Evolutionary conservation across 1,284 basidiomycete species (phyloP).

Genomic region (Paramarasmius palmivorus): DNA sequence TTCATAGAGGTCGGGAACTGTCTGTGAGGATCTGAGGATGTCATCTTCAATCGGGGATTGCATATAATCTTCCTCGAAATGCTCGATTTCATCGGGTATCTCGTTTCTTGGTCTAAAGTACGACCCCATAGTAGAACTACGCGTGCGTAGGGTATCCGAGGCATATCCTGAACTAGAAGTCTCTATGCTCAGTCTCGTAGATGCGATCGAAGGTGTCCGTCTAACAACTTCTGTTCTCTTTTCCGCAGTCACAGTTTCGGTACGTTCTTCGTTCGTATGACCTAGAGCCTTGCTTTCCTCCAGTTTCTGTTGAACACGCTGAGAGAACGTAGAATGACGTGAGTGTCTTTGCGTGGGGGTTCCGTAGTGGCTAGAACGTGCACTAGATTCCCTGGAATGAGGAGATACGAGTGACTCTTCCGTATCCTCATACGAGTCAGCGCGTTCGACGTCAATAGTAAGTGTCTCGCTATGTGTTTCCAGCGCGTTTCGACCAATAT

Average conservation of each 20-base stretch:
- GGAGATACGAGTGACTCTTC: constrained; percentile 11
- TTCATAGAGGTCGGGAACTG: neutral
- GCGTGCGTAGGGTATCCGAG: neutral
- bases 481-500: neutral
- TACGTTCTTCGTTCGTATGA: neutral
- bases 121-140: constrained; percentile 13
- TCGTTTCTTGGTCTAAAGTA: constrained; percentile 18
- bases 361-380: constrained; percentile 13
- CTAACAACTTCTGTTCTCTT: neutral
- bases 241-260: neutral
- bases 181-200: neutral
- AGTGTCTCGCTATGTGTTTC: neutral
- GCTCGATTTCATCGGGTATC: constrained; percentile 18
- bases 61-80: neutral
- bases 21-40: neutral
- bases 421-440: neutral
- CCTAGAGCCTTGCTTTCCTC: constrained; percentile 16
- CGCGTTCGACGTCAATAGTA: neutral
- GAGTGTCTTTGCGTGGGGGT: constrained; percentile 24
- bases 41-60: neutral
- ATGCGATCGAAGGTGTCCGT: neutral
- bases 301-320: constrained; percentile 39
- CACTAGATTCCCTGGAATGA: constrained; percentile 17
- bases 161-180: neutral
- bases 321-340: constrained; percentile 35